Evolutionary conservation across 2,329 filamentous ascomycete species (phyloP), one percentile per base, ranked within the genome.

Genomic region (Monosporascus cannonballus): DNA sequence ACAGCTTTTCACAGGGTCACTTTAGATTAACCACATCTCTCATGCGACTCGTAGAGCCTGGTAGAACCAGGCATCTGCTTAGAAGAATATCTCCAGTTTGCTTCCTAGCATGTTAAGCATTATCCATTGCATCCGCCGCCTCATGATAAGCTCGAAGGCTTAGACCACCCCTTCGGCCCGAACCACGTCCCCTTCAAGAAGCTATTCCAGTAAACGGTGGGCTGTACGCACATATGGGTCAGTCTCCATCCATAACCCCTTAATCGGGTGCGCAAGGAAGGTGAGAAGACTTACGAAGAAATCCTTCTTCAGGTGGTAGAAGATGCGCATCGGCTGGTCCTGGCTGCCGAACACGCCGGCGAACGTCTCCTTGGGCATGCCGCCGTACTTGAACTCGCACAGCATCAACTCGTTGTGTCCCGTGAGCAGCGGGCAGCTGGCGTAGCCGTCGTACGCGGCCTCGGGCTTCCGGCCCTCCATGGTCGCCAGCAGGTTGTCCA

Each of bases 351-450:
- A 53, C 39, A 67, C 58, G 27, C 51, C 47, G 30, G 60, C 66
- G 52, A 76, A 76, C 0, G 73, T 76, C 68, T 76, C 73, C 58
- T 73, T 69, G 11, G 73, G 73, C 45, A 71, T 68, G 30, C 72
- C 73, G 34, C 71, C 73, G 51, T 76, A 76, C 65, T 73, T 74
- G 66, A 76, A 76, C 66, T 76, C 73, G 57, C 71, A 72, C 49
- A 76, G 70, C 68, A 76, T 69, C 38, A 76, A 69, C 64, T 75
- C 71, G 47, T 67, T 66, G 56, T 76, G 71, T 51, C 71, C 70
- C 0, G 73, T 76, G 30, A 74, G 59, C 39, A 76, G 66, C n/a
- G 73, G 73, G 61, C 73, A 76, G 11, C 70, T 73, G 1, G 73
- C 72, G 56, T 76, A 76, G 44, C 73, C 73, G 49, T 73, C 71